Base-by-base conservation (phyloP, 768 basidiomycete species). In the Serpula lacrymans region DNA sequence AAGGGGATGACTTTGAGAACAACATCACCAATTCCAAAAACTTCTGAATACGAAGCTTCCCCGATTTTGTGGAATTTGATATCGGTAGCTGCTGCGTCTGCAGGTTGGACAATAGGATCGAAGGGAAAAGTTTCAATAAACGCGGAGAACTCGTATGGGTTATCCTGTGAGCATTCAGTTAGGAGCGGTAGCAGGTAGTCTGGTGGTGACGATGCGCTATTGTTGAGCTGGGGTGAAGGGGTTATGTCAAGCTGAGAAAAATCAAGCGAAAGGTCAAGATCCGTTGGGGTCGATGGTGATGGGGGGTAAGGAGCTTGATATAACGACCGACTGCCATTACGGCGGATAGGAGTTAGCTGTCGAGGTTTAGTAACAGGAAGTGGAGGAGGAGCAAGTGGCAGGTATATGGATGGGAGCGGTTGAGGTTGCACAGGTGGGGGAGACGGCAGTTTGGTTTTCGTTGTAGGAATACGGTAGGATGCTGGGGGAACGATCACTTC, bases 1-100 rank as follows among this genome's bases (percentile, higher is more conserved):
- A 93, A 62, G 5, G 91, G 92, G 26, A 94, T 81, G 32, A 96
- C 74, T 67, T 94, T 95, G 48, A 94, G 71, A n/a, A 94, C 92
- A 24, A 94, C 79, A 49, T 87, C 78, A 3, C 85, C 85, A 37
- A 93, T 84, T 6, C 86, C 86, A 60, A 90, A 99, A 21, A 99
- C 96, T 57, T 99, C 96, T 0, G 91, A 95, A 62, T 87, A 99
- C 35, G 88, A 90, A 6, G 96, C 96, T 65, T 99, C 96, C 29
- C 95, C 95, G 33, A 97, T 82, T 63, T 99, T 99, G 49, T 65
- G 71, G 62, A 92, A 91, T 5, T 41, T 60, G 17, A 61, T 45
- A 45, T 64, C 49, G 26, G 10, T 29, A 9, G n/a, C 27, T 29
- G 34, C 46, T 5, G 37, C 49, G 22, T 50, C 47, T 8, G 55